phyloP scores from a whole-genome alignment of 352 stramenopile genomes.

The Phytophthora vignae region DNA sequence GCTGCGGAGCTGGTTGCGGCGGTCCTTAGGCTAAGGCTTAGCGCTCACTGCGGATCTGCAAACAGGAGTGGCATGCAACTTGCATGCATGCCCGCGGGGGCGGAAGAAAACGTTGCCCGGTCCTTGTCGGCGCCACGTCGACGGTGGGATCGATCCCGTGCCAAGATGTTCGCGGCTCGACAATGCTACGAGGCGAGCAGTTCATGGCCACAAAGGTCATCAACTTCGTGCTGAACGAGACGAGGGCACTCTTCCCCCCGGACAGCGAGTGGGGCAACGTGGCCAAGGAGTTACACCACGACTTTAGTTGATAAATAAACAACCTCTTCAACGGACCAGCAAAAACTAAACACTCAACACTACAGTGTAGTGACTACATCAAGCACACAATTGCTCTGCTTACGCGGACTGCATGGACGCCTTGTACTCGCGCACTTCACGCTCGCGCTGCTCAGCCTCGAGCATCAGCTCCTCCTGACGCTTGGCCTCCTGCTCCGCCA shows the following conservation, averaged over 20 bases:
- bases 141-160: slow-evolving; percentile 23
- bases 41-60: neutral
- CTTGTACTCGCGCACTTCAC: slow-evolving; percentile 74
- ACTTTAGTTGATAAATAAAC: slow-evolving; percentile 28
- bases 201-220: neutral
- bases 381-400: neutral
- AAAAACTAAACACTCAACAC: neutral
- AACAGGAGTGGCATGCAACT: slow-evolving; percentile 23
- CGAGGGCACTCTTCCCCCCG: neutral
- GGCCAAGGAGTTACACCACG: neutral
- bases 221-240: slow-evolving; percentile 7
- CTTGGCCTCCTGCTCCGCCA: slow-evolving; percentile 55
- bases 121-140: neutral
- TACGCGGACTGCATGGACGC: slow-evolving; percentile 39
- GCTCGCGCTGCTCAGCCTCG: slow-evolving; percentile 58
- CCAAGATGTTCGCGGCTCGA: slow-evolving; percentile 18
- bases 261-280: neutral
- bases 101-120: slow-evolving; percentile 28
- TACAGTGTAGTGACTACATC: neutral
- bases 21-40: no score
- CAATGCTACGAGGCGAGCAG: slow-evolving; percentile 4
- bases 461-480: slow-evolving; percentile 51
- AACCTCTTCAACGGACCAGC: neutral
- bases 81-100: slow-evolving; percentile 8
- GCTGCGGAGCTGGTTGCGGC: neutral